Evolutionary conservation across 257 asterid species (phyloP).

Genomic region (Fraxinus pennsylvanica): DNA sequence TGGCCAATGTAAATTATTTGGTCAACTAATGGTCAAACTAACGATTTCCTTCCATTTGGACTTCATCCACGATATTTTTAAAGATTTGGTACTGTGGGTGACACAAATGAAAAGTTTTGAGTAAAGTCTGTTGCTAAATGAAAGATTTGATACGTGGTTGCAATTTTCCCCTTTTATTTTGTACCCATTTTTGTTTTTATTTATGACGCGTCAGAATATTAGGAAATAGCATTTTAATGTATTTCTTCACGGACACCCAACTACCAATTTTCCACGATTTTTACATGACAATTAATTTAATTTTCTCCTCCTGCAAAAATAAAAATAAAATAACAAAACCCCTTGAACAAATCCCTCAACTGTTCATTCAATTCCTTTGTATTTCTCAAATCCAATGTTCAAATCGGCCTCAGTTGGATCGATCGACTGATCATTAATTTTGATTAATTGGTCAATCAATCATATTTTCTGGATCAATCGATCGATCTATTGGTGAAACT

Average conservation of each 20-base stretch:
- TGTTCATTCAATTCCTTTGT: neutral
- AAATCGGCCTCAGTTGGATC: slow-evolving; percentile 19
- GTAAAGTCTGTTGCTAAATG: no score
- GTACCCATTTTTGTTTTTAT: neutral
- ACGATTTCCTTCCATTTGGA: no score
- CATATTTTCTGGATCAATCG: slow-evolving; percentile 16
- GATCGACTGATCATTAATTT: slow-evolving; percentile 18
- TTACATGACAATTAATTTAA: neutral
- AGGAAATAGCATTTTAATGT: neutral
- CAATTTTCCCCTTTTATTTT: no score
- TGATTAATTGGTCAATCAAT: slow-evolving; percentile 9
- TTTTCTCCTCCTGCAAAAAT: neutral
- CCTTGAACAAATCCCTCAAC: neutral
- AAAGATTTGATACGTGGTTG: no score
- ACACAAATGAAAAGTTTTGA: no score
- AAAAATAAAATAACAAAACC: neutral
- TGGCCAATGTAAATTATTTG: no score
- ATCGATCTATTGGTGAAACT: slow-evolving; percentile 25
- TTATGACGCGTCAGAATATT: neutral
- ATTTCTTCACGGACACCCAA: neutral
- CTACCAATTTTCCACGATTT: neutral
- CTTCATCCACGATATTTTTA: no score
- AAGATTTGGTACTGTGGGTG: no score
- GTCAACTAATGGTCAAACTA: no score
- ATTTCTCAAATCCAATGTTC: neutral